These are phyloP conservation scores for Batrachochytrium dendrobatidis DNA, from an alignment of 371 early-diverging fungal genomes.

Conservation along the genomic window DNA sequence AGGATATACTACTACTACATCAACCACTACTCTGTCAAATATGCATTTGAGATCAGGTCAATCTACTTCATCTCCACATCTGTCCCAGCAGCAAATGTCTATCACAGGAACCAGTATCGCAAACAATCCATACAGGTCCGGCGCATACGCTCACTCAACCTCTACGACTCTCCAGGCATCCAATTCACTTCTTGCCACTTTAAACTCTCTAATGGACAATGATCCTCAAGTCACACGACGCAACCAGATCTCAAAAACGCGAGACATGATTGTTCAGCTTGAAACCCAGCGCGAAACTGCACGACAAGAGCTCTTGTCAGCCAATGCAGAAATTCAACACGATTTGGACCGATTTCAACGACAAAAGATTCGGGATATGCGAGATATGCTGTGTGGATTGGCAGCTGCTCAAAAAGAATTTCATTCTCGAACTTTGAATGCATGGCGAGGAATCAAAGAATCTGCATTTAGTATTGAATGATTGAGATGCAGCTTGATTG, in stretches of 20 bases:
- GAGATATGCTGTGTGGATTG: conserved; percentile 68
- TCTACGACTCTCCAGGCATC: neutral
- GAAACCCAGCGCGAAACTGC: conserved; percentile 68
- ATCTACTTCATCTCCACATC: conserved; percentile 2
- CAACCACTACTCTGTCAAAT: too few species aligned
- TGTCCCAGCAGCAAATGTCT: too few species aligned
- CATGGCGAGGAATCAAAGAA: conserved; percentile 37
- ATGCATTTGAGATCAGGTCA: too few species aligned
- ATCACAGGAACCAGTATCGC: too few species aligned
- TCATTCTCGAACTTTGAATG: conserved; percentile 60
- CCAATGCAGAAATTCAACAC: conserved; percentile 71
- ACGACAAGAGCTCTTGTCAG: conserved; percentile 59
- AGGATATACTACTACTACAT: too few species aligned
- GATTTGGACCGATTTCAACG: conserved; percentile 88
- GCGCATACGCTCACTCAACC: neutral
- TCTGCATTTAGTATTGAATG: conserved; percentile 55
- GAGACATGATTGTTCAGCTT: conserved; percentile 69
- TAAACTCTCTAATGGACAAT: conserved; percentile 81
- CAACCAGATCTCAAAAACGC: conserved; percentile 77
- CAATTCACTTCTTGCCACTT: conserved; percentile 21
- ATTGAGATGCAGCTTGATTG: conserved; percentile 20
- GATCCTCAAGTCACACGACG: conserved; percentile 88
- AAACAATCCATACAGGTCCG: too few species aligned
- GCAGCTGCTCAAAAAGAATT: conserved; percentile 77
- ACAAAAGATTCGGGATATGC: conserved; percentile 79